Base-by-base conservation (phyloP, 1,284 basidiomycete species). In the Ustilago bromivora region DNA sequence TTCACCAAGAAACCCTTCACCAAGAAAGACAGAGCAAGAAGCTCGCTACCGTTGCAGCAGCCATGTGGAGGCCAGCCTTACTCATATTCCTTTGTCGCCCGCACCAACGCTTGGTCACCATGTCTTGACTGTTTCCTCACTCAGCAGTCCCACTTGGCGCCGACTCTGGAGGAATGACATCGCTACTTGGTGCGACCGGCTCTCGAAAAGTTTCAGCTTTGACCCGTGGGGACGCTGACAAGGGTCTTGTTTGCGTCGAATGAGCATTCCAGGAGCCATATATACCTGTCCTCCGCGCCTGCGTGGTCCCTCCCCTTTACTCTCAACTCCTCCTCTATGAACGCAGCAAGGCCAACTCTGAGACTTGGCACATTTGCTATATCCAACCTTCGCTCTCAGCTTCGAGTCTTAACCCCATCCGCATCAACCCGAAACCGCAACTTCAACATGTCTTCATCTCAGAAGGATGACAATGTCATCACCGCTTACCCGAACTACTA, bases 401-500 rank as follows among this genome's bases (percentile, higher is more conserved):
- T 15, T 13, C 12, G 32, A 6, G 47, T 34, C 23, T 34, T 34
- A 11, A 7, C 13, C 54, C 12, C 38, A 23, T 51, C 23, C n/a
- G n/a, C 17, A n/a, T 35, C 23, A 4, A 38, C 46, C 43, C 47
- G 41, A 12, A 8, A 52, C 31, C 34, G 54, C 15, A 61, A 36
- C 41, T 67, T 73, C 34, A 66, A 43, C 34, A 74, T 74, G 71
- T 74, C 71, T 56, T 66, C 58, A 7, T 51, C 61, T 32, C 59
- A 75, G 34, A 41, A 76, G 46, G 66, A 76, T 31, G 67, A 75
- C 56, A 36, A 60, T 53, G 72, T 81, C 38, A 51, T 82, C 59
- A 82, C 80, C 38, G 80, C 81, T 65, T 82, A 80, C 56, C 66
- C 71, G 34, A 82, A 81, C 74, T 81, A 79, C 58, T 70, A 65